Base-by-base conservation (phyloP, 768 basidiomycete genomes). In the Multifurca ochricompacta region DNA sequence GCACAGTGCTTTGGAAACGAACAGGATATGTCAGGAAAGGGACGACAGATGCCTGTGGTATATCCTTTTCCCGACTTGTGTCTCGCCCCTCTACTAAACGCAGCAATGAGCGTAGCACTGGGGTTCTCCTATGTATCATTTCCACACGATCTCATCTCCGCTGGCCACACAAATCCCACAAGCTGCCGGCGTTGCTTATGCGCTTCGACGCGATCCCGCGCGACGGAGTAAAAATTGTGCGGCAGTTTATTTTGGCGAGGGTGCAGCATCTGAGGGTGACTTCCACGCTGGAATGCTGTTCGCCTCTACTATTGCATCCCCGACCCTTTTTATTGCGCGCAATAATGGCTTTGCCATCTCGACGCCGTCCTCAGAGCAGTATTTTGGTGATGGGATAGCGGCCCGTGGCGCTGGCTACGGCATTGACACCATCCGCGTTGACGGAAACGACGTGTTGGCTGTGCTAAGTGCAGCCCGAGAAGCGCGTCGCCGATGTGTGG, bases 301-400 rank as follows among this genome's bases (percentile, higher is more conserved):
- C 43, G 85, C 85, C 23, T 89, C 86, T 3, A 87, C 85, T 0
- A 73, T 91, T 25, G 81, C 86, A 0, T 79, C 82, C 2, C 87
- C 87, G 2, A 81, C 82, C 3, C 67, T 90, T 16, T 91, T 79
- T 68, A 77, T 90, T 54, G 84, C 79, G 11, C 79, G 86, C 31
- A 87, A 87, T 62, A 95, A 95, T 63, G 91, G 92, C 3, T 96
- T 96, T 63, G 93, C 93, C 28, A 97, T 97, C 66, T 93, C 90
- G 44, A 96, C 93, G 3, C 93, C 93, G 0, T 80, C 85, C 13
- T 75, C 81, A 1, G 91, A 96, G 68, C 93, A 96, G 64, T 97
- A 81, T 66, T 78, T 86, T 56, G 94, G 93, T 1, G 94, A 96
- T 67, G 93, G 94, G 9, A 92, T 97, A 61, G 92, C 91, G 2